Evolutionary conservation across 2,329 filamentous ascomycete genomes (phyloP).

Genomic region (Kalmusia sp.): DNA sequence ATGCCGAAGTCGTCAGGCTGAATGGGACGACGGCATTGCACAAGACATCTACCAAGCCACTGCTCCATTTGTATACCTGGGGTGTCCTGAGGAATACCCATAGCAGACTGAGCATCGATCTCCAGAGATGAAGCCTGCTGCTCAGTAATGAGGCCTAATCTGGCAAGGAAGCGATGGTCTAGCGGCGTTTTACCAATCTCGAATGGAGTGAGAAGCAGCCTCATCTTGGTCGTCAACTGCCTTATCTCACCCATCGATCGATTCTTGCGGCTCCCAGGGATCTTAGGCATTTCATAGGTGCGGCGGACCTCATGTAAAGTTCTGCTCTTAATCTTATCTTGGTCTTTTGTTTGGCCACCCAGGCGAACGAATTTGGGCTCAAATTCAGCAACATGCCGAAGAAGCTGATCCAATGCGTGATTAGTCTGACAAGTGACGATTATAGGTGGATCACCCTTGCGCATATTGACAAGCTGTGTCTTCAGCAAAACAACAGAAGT

Average conservation of each 20-base stretch:
- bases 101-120: conserved; percentile 54
- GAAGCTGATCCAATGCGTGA: conserved; percentile 84
- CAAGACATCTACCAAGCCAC: conserved; percentile 64
- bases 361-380: conserved; percentile 69
- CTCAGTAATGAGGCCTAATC: conserved; percentile 65
- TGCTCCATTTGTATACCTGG: conserved; percentile 53
- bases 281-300: conserved; percentile 24
- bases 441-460: conserved; percentile 67
- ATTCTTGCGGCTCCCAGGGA: conserved; percentile 47
- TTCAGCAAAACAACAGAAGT: conserved; percentile 77
- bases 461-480: conserved; percentile 67
- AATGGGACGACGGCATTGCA: conserved; percentile 54
- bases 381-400: conserved; percentile 68
- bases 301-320: conserved; percentile 70
- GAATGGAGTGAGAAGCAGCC: conserved; percentile 34
- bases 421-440: conserved; percentile 88
- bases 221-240: conserved; percentile 30
- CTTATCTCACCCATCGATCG: conserved; percentile 53
- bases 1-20: conserved; percentile 59
- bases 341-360: conserved; percentile 73
- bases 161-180: conserved; percentile 54
- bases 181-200: conserved; percentile 27
- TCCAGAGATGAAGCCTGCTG: conserved; percentile 69
- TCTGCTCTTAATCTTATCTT: conserved; percentile 66
- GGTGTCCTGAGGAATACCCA: conserved; percentile 41